Evolutionary conservation across 768 basidiomycete species (phyloP), one percentile per base, ranked within the genome.

Genomic region (Termitomyces sp.): DNA sequence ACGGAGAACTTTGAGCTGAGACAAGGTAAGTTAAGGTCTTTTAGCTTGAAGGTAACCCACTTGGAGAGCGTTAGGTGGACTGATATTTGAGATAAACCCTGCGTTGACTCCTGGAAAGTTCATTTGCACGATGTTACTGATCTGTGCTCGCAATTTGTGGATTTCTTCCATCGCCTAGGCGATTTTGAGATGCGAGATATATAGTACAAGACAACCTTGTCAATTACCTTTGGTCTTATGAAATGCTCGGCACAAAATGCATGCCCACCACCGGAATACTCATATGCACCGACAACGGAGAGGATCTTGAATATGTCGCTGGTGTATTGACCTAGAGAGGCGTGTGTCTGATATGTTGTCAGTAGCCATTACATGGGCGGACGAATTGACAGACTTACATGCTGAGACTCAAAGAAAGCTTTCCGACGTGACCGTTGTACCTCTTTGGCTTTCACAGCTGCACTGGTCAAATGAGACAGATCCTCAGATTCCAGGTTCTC

Each of bases 81-180:
- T 69, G 12, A 98, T 77, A 60, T 88, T 85, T 4, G 83, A 81
- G 3, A 79, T 73, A 65, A 92, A 88, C 10, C 82, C 84, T 1
- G 83, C 76, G 57, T 88, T 80, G 5, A 80, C 72, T 4, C 81
- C 83, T 3, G 88, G 84, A 64, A 95, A 92, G 69, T 91, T 91
- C n/a, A 82, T 77, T 59, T 82, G 81, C 5, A 96, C 91, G 49
- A 98, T 95, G 60, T 83, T 84, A 67, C 85, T 90, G 60, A 99
- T 89, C 69, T 99, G 97, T 0, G 86, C 82, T 40, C 95, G 86
- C 5, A 99, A 81, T 71, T 98, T 98, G 73, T 96, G 97, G 40
- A 97, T 96, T 76, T 99, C 97, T 74, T 97, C 92, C 96, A 99
- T 98, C 0, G 94, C 92, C 96, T 98, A 47, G 20, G 58, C 31